A percentile compares a stretch with the other conserved stretches of the same genome.
These are phyloP conservation scores for Hericium coralloides DNA, from an alignment of 768 basidiomycete species.

Conservation along the genomic window DNA sequence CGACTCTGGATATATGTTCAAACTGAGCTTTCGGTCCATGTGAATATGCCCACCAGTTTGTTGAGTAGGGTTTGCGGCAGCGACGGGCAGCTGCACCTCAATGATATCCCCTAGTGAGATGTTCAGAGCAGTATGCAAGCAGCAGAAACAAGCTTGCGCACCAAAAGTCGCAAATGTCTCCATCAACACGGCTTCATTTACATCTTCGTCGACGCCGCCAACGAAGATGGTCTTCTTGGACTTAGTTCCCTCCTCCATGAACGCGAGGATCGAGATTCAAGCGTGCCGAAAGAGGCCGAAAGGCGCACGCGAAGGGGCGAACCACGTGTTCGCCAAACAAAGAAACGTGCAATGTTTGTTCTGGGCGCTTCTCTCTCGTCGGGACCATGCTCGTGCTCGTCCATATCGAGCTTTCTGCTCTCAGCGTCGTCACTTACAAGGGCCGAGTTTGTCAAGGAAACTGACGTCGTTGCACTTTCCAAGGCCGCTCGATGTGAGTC, in stretches of 20 bases:
- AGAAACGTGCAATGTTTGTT: not conserved
- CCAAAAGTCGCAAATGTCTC: constrained; percentile 86
- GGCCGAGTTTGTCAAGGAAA: too few species aligned
- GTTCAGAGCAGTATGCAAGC: too few species aligned
- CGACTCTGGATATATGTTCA: constrained; percentile 34
- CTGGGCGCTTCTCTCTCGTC: not conserved
- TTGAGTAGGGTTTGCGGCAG: constrained; percentile 58
- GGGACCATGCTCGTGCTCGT: too few species aligned
- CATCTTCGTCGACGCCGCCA: constrained; percentile 76
- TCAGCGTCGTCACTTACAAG: too few species aligned
- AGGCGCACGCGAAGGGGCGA: not conserved
- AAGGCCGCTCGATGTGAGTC: not conserved
- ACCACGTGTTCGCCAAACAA: not conserved
- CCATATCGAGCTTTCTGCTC: too few species aligned
- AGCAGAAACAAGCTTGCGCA: constrained; percentile 24
- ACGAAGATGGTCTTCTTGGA: constrained; percentile 83
- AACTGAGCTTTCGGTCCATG: not conserved
- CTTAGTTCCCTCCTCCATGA: constrained; percentile 77
- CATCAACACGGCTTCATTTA: constrained; percentile 69
- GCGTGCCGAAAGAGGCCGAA: not conserved
- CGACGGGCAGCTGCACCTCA: constrained; percentile 82
- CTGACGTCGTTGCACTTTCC: too few species aligned
- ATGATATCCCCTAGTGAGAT: constrained; percentile 70
- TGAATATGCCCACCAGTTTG: constrained; percentile 40
- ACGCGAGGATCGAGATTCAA: not conserved